A percentile compares a stretch with the other conserved stretches of the same genome.
These are phyloP conservation scores for Caloboletus firmus DNA, from an alignment of 1,284 basidiomycete genomes.

Conservation along the genomic window DNA sequence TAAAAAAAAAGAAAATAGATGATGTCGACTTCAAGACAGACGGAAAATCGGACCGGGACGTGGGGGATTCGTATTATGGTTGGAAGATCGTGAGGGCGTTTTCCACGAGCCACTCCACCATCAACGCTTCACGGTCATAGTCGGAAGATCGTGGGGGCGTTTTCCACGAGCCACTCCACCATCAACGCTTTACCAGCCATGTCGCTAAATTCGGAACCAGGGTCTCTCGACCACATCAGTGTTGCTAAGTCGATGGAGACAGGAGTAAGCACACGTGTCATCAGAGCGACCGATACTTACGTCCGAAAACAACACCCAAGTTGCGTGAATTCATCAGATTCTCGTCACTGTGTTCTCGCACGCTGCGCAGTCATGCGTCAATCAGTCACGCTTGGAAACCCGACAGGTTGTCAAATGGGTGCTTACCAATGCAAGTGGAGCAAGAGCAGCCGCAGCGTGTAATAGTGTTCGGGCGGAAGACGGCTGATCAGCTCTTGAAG, in stretches of 20 bases:
- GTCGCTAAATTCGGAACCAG: slow-evolving; percentile 89
- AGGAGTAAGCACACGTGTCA: slow-evolving; percentile 1
- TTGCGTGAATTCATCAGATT: slow-evolving; percentile 97
- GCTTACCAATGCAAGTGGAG: slow-evolving; percentile 81
- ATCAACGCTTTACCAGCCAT: slow-evolving; percentile 95
- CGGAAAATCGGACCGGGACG: neutral
- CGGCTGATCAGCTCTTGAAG: slow-evolving; percentile 73
- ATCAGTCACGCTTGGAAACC: slow-evolving; percentile 2
- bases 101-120: too few species aligned
- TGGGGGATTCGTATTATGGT: neutral
- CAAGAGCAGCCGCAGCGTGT: slow-evolving; percentile 82
- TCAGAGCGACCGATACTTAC: slow-evolving; percentile 53
- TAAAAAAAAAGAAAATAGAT: slow-evolving; percentile 1
- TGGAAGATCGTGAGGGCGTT: too few species aligned
- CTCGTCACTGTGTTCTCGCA: slow-evolving; percentile 64
- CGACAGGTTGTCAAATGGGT: neutral
- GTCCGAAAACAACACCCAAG: slow-evolving; percentile 99
- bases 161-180: slow-evolving; percentile 89
- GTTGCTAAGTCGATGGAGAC: slow-evolving; percentile 64
- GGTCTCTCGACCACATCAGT: slow-evolving; percentile 86
- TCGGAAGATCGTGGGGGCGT: slow-evolving; percentile 68
- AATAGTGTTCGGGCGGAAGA: slow-evolving; percentile 85
- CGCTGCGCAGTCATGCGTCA: slow-evolving; percentile 42
- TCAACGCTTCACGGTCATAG: too few species aligned
- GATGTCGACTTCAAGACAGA: neutral